Base-by-base conservation (phyloP, 2,329 filamentous ascomycete species). In the Fonsecaea monophora region DNA sequence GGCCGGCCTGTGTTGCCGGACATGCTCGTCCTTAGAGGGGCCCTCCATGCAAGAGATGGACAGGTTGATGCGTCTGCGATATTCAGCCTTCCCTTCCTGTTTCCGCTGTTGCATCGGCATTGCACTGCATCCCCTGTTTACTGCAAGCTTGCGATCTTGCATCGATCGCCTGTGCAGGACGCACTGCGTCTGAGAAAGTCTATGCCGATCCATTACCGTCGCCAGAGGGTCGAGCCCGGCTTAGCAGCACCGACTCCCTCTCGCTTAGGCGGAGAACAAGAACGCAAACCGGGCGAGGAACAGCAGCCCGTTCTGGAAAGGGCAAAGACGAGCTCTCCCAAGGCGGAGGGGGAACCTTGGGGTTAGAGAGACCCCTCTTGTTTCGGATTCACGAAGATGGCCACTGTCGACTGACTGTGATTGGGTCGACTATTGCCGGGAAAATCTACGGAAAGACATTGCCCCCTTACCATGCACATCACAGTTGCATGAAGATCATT, bases 161-260 rank as follows among this genome's bases (percentile, higher is more conserved):
- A 68, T 70, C 64, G 68, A 70, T 70, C 68, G 60, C 57, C 65
- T 59, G 50, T 66, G 68, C 68, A 66, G 60, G 50, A 64, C 40
- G 35, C 57, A 54, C 57, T 66, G 62, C 65, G 32, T 21, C 50
- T 18, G 60, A 66, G 65, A 42, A 64, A 25, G 50, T 40, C 42
- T 56, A 58, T 53, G 56, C n/a, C 45, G 30, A 34, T 55, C 34
- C 53, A 50, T 50, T 13, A 50, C 25, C 45, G 45, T 25, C 45
- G 45, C 45, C 1, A 55, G 34, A 55, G 30, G 53, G 53, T 15
- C 21, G 53, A 35, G 13, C 21, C 55, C 12, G 18, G 57, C 37
- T 35, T 25, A 40, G 64, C 58, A 53, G 32, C 53, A 66, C 34
- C 13, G 12, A 32, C 25, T 62, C n/a, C 59, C 45, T 35, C 48